A percentile compares a stretch with the other conserved stretches of the same genome.
These are phyloP conservation scores for Mycena leptocephala DNA, from an alignment of 768 basidiomycete genomes.

Conservation along the genomic window DNA sequence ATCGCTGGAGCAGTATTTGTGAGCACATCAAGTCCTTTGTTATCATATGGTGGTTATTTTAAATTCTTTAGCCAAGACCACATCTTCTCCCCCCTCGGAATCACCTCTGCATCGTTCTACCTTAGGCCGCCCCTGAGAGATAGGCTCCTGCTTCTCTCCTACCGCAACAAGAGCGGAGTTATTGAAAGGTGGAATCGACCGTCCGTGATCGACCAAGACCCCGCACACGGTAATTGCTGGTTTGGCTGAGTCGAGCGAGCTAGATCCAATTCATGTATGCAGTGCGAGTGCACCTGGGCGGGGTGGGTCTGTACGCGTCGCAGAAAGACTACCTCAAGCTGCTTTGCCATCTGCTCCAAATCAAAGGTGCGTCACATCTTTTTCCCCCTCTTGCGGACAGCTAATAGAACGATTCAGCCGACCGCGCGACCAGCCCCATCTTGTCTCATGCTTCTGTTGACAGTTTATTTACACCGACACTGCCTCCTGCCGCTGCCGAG, in stretches of 20 bases:
- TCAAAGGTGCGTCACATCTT: neutral
- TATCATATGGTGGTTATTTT: neutral
- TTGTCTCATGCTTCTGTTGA: neutral
- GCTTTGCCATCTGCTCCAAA: constrained; percentile 30
- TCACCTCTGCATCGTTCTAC: constrained; percentile 42
- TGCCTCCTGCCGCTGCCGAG: neutral
- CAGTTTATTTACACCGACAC: neutral
- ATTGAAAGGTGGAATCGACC: constrained; percentile 29
- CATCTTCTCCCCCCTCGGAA: constrained; percentile 39
- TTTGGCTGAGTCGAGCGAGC: neutral
- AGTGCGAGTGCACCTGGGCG: constrained; percentile 40
- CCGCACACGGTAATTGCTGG: constrained; percentile 27
- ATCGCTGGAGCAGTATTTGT: constrained; percentile 48
- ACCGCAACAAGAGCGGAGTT: constrained; percentile 26
- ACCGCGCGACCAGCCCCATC: neutral
- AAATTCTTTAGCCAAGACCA: constrained; percentile 37
- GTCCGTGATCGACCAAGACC: constrained; percentile 28
- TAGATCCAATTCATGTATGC: neutral
- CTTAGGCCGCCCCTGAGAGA: constrained; percentile 34
- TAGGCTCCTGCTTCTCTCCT: constrained; percentile 28
- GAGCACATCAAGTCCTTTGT: neutral
- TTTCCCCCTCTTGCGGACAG: no score
- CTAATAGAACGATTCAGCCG: neutral
- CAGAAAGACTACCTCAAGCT: constrained; percentile 41
- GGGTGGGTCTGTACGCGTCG: constrained; percentile 38